These are phyloP conservation scores for Aschersonia sp. DNA, from an alignment of 2,329 filamentous ascomycete genomes.

Conservation along the genomic window DNA sequence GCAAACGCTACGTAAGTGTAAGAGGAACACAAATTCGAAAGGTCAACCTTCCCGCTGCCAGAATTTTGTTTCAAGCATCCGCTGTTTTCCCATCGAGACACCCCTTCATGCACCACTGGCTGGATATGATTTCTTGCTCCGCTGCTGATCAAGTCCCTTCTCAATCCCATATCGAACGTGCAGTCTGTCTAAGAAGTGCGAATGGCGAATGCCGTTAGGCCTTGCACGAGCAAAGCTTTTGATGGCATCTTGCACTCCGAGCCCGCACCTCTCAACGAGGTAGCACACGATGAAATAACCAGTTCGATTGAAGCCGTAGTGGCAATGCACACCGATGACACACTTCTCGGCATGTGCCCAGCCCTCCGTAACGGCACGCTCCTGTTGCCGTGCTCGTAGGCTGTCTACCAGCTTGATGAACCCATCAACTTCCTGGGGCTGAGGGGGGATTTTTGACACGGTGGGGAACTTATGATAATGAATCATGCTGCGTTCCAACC, in stretches of 20 bases:
- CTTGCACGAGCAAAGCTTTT: conserved; percentile 59
- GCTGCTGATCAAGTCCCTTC: background rate
- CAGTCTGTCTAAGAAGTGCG: conserved; percentile 74
- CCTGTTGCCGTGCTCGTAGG: conserved; percentile 38
- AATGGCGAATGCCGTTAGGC: conserved; percentile 76
- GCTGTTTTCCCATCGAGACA: no score
- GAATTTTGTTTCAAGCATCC: no score
- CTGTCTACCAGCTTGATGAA: conserved; percentile 45
- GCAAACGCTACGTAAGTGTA: no score
- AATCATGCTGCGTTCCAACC: conserved; percentile 51
- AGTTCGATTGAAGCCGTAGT: conserved; percentile 91
- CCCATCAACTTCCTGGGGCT: conserved; percentile 32
- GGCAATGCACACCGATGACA: conserved; percentile 80
- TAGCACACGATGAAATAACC: conserved; percentile 87
- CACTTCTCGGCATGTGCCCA: conserved; percentile 21
- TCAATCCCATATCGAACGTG: conserved; percentile 55
- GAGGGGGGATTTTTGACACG: conserved; percentile 78
- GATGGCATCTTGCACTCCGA: conserved; percentile 60
- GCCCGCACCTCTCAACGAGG: conserved; percentile 68
- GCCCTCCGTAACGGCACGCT: conserved; percentile 20
- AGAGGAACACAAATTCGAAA: no score
- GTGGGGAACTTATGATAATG: conserved; percentile 81
- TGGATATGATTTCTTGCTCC: background rate
- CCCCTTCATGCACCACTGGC: background rate
- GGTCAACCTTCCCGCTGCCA: no score